phyloP scores from a whole-genome alignment of 2,329 filamentous ascomycete species.

The Thielaviopsis cerberus region DNA sequence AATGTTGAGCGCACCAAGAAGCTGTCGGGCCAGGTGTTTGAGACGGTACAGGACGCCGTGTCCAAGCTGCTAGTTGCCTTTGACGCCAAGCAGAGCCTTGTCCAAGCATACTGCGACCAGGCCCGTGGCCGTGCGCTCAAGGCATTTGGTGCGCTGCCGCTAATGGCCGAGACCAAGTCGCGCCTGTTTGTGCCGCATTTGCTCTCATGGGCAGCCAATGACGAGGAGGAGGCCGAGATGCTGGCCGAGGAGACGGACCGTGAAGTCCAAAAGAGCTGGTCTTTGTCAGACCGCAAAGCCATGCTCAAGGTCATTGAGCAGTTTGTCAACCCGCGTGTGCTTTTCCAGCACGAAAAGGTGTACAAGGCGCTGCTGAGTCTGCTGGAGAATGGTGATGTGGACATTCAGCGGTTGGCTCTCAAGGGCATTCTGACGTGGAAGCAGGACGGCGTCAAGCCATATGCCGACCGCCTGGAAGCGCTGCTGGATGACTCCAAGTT shows the following conservation, averaged over 20 bases:
- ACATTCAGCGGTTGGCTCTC: conserved; percentile 70
- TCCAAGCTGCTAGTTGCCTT: conserved; percentile 46
- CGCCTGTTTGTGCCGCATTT: conserved; percentile 72
- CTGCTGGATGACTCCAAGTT: conserved; percentile 81
- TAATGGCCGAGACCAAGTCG: conserved; percentile 69
- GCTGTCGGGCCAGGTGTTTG: conserved; percentile 31
- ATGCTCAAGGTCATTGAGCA: conserved; percentile 66
- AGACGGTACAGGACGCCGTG: conserved; percentile 32
- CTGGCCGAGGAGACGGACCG: conserved; percentile 20
- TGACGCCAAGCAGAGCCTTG: conserved; percentile 39
- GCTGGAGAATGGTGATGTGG: conserved; percentile 71
- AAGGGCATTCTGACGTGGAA: conserved; percentile 86
- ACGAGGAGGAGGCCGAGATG: conserved; percentile 21
- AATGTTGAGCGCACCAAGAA: conserved; percentile 45
- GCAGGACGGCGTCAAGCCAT: conserved; percentile 50
- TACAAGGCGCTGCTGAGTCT: conserved; percentile 56
- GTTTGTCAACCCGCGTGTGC: conserved; percentile 68
- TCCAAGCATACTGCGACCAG: conserved; percentile 31
- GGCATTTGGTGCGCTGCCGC: conserved; percentile 54
- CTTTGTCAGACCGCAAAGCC: conserved; percentile 62
- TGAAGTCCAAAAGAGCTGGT: conserved; percentile 38
- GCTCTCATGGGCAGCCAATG: conserved; percentile 53
- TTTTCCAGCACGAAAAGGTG: conserved; percentile 62
- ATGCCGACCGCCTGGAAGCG: conserved; percentile 71
- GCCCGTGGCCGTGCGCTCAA: conserved; percentile 63